Base-by-base conservation (phyloP, 352 stramenopile genomes). In the Pythium brassicae region DNA sequence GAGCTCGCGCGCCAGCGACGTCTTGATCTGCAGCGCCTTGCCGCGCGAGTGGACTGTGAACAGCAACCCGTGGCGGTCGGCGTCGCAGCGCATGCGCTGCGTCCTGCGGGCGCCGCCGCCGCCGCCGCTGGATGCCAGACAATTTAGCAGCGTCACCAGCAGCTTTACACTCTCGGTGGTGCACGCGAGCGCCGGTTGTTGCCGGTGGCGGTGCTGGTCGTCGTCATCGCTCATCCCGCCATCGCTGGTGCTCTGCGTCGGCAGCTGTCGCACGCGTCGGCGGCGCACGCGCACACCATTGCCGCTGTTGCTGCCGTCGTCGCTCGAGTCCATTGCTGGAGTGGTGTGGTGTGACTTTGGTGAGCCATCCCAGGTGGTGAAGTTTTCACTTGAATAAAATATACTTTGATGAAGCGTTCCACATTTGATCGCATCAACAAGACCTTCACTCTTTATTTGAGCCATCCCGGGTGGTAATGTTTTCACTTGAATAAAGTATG, bases 11-110 rank as follows among this genome's bases (percentile, higher is more conserved):
- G 73, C 68, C 10, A 92, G 74, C 11, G 80, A 89, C 26, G 85
- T 90, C 72, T 92, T 94, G 65, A 94, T 76, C 76, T 94, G 85
- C 26, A 94, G 70, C 57, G 82, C 90, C 57, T 94, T 94, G 48
- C 85, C 82, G 49, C 83, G 86, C n/a, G 84, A 92, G 50, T 92
- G 78, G 26, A 72, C 62, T 5, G 83, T 92, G 61, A 94, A 90
- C 3, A 92, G 65, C 62, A 89, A 51, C 34, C 85, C 82, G 8
- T 63, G 61, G 10, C 35, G 25, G 51, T 94, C 85, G 40, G 87
- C 70, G 62, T 94, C 83, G 48, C 82, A 92, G 20, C 78, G 80
- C 14, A 94, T 72, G 55, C 82, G 85, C 59, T 92, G 75, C 54
- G 37, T 10, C 17, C 37, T 15, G 37, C 37, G 37, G 7, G 15